Conservation (phyloP, 139 green algal species). For the Spirogloea muscicola region DNA sequence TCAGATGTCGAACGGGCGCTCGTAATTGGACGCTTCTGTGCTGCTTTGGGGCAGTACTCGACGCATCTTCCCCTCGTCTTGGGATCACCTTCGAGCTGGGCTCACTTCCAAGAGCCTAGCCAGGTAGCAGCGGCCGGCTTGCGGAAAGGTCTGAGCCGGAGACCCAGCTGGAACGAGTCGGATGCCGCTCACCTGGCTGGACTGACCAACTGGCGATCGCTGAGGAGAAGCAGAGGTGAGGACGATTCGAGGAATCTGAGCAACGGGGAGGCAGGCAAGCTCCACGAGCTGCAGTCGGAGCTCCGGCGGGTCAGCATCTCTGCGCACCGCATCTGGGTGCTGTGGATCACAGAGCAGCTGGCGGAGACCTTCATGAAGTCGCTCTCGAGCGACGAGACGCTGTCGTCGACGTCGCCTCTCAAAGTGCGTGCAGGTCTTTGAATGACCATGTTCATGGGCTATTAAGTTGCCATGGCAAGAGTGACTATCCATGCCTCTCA, state of each 20-base stretch:
- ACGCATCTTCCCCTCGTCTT: constrained; percentile 35
- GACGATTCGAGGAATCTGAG: neutral
- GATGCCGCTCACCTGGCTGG: too few species aligned
- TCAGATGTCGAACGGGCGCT: constrained; percentile 58
- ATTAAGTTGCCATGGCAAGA: too few species aligned
- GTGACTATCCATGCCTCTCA: too few species aligned
- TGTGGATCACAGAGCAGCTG: constrained; percentile 59
- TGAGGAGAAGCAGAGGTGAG: neutral
- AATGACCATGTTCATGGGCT: too few species aligned
- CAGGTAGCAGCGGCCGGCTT: neutral
- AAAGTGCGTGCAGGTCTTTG: constrained; percentile 35
- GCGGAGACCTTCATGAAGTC: neutral
- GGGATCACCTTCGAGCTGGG: constrained; percentile 22
- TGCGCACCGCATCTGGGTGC: constrained; percentile 61
- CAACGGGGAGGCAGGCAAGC: neutral
- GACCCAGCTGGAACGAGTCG: too few species aligned
- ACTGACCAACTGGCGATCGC: too few species aligned
- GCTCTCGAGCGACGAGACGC: constrained; percentile 22
- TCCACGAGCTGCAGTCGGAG: constrained; percentile 15
- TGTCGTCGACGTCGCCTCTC: constrained; percentile 28
- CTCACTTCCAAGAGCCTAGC: constrained; percentile 3
- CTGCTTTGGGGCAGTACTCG: constrained; percentile 29
- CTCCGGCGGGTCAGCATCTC: constrained; percentile 33
- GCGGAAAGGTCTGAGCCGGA: too few species aligned
- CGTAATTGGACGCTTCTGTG: constrained; percentile 30